Evolutionary conservation across 805 yeast species (phyloP).

Genomic region (Cyberlindnera galapagoensis): DNA sequence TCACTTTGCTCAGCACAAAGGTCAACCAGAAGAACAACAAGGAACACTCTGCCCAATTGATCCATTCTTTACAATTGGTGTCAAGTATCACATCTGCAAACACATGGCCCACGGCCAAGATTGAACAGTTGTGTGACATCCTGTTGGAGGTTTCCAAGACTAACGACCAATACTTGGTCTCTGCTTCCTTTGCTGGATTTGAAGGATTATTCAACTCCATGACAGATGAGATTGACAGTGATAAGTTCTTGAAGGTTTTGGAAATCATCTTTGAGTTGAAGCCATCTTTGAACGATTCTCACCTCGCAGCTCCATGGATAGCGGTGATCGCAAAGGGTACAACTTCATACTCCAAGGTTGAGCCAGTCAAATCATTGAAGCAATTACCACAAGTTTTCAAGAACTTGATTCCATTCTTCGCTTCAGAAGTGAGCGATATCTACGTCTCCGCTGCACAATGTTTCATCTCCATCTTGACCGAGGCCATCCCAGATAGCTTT

Average conservation of each 20-base stretch:
- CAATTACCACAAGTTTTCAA: slow-evolving; percentile 53
- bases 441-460: slow-evolving; percentile 81
- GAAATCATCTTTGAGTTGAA: slow-evolving; percentile 70
- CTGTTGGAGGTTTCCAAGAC: slow-evolving; percentile 72
- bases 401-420: slow-evolving; percentile 55
- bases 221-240: slow-evolving; percentile 52
- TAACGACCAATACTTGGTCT: slow-evolving; percentile 78
- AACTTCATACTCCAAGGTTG: slow-evolving; percentile 45
- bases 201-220: slow-evolving; percentile 70
- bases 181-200: slow-evolving; percentile 77
- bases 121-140: slow-evolving; percentile 69
- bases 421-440: slow-evolving; percentile 58
- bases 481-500: slow-evolving; percentile 54
- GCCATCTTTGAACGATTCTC: slow-evolving; percentile 78
- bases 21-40: slow-evolving; percentile 33
- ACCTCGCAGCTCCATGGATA: slow-evolving; percentile 90
- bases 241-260: slow-evolving; percentile 56
- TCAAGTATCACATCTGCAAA: slow-evolving; percentile 62
- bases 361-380: slow-evolving; percentile 44
- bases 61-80: slow-evolving; percentile 75
- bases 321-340: slow-evolving; percentile 87
- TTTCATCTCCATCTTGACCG: slow-evolving; percentile 67
- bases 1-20: slow-evolving; percentile 33
- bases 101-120: slow-evolving; percentile 73
- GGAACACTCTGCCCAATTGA: slow-evolving; percentile 50